A percentile compares a stretch with the other conserved stretches of the same genome.
Evolutionary conservation across 352 stramenopile species (phyloP).

Genomic region (Blastocystis sp.): DNA sequence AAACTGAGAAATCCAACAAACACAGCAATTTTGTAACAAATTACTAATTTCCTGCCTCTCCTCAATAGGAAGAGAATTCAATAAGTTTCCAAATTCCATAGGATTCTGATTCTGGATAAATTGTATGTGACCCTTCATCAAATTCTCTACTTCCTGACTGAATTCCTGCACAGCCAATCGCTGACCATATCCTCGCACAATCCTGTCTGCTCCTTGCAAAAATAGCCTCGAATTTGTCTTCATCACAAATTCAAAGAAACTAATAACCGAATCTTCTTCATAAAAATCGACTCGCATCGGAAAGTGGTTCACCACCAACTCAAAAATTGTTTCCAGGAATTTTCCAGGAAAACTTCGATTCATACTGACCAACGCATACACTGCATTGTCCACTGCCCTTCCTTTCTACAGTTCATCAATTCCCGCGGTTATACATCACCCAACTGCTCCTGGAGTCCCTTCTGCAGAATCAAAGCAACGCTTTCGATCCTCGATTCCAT

Average conservation of each 20-base stretch:
- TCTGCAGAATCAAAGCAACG: neutral
- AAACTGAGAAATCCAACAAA: slow-evolving; percentile 17
- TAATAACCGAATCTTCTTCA: slow-evolving; percentile 2
- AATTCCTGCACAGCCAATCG: neutral
- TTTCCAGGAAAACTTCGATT: neutral
- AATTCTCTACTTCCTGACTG: neutral
- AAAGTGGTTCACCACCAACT: neutral
- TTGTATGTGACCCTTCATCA: neutral
- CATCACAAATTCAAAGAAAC: neutral
- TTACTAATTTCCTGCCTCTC: neutral
- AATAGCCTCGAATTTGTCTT: neutral
- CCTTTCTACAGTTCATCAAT: neutral
- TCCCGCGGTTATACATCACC: neutral
- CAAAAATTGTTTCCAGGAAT: slow-evolving; percentile 36
- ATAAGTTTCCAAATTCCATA: neutral
- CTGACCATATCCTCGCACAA: neutral
- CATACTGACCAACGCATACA: slow-evolving; percentile 40
- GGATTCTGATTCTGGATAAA: neutral
- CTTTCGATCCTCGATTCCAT: neutral
- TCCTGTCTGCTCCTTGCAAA: neutral
- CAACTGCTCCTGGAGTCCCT: neutral
- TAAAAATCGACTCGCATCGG: neutral
- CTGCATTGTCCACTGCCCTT: slow-evolving; percentile 1
- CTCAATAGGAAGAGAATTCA: neutral
- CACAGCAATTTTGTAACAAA: slow-evolving; percentile 1